phyloP scores from a whole-genome alignment of 257 asterid species.

The Mentha longifolia region DNA sequence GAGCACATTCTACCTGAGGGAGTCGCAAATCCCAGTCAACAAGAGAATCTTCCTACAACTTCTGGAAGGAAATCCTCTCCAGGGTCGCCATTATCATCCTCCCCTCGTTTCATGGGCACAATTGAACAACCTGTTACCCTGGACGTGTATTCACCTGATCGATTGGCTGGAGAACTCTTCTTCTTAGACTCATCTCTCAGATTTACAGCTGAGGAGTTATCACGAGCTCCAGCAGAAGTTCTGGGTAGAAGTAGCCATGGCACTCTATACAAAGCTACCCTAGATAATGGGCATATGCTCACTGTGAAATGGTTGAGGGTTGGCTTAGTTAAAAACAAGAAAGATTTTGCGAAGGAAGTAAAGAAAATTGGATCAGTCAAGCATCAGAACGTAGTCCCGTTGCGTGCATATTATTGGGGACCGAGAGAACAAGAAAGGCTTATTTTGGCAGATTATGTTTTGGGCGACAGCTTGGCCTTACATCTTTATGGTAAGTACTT shows the following conservation, averaged over 20 bases:
- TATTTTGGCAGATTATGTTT: slow-evolving; percentile 74
- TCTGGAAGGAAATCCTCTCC: slow-evolving; percentile 80
- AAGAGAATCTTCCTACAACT: slow-evolving; percentile 53
- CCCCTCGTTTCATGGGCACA: slow-evolving; percentile 70
- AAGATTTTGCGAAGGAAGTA: slow-evolving; percentile 87
- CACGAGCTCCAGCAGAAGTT: slow-evolving; percentile 97
- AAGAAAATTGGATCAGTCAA: slow-evolving; percentile 77
- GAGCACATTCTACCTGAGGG: slow-evolving; percentile 59
- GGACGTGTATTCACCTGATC: slow-evolving; percentile 87
- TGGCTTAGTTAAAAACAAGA: slow-evolving; percentile 86
- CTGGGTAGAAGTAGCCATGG: slow-evolving; percentile 98
- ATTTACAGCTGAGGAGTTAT: slow-evolving; percentile 86
- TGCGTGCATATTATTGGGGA: slow-evolving; percentile 93
- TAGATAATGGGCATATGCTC: slow-evolving; percentile 78
- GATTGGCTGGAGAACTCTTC: slow-evolving; percentile 84
- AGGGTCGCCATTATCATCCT: slow-evolving; percentile 73
- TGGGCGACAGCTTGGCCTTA: slow-evolving; percentile 88
- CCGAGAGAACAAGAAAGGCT: slow-evolving; percentile 93
- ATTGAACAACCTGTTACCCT: slow-evolving; percentile 63
- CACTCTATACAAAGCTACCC: slow-evolving; percentile 83
- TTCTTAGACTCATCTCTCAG: slow-evolving; percentile 71
- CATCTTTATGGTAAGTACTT: slow-evolving; percentile 83
- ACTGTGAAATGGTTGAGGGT: slow-evolving; percentile 95
- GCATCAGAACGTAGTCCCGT: slow-evolving; percentile 63
- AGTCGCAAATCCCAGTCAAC: slow-evolving; percentile 41